Evolutionary conservation across 495 filamentous ascomycete genomes (phyloP).

Genomic region (Lindgomyces ingoldianus): DNA sequence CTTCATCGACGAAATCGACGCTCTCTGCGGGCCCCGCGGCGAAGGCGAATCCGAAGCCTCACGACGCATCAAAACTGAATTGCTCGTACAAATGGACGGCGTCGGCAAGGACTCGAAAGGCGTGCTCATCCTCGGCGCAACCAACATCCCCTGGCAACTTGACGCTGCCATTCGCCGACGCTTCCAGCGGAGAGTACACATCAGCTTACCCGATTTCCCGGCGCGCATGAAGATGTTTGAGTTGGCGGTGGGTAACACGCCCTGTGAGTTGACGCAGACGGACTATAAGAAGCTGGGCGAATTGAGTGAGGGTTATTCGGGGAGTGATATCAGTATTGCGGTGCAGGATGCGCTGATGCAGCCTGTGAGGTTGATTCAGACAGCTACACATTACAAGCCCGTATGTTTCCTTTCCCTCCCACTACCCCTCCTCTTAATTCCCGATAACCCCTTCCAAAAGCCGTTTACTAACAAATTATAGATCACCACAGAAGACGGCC

Average conservation of each 20-base stretch:
- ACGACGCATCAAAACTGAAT: conserved; percentile 95
- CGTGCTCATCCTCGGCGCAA: conserved; percentile 92
- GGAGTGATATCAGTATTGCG: conserved; percentile 92
- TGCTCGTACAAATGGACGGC: conserved; percentile 99
- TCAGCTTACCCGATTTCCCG: conserved; percentile 82
- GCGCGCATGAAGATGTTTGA: conserved; percentile 97
- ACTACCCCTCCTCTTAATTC: conserved; percentile 3
- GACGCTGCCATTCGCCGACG: conserved; percentile 96
- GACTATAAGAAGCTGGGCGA: conserved; percentile 80
- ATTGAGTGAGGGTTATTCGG: conserved; percentile 89
- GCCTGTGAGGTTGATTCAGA: conserved; percentile 95
- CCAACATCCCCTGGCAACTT: conserved; percentile 98
- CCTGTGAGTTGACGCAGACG: conserved; percentile 74
- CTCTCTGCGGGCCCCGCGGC: conserved; percentile 90
- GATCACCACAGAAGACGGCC: conserved; percentile 72
- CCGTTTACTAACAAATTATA: conserved; percentile 40
- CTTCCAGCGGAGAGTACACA: conserved; percentile 95
- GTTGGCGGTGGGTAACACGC: conserved; percentile 85
- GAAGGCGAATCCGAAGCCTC: conserved; percentile 98
- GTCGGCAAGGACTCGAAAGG: conserved; percentile 92
- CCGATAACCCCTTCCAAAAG: not conserved
- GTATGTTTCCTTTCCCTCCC: conserved; percentile 50
- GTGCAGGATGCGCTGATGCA: conserved; percentile 99
- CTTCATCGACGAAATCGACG: conserved; percentile 99
- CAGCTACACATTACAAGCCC: conserved; percentile 97